These are phyloP conservation scores for Pseudogymnoascus sp. DNA, from an alignment of 2,329 filamentous ascomycete species.

Conservation along the genomic window DNA sequence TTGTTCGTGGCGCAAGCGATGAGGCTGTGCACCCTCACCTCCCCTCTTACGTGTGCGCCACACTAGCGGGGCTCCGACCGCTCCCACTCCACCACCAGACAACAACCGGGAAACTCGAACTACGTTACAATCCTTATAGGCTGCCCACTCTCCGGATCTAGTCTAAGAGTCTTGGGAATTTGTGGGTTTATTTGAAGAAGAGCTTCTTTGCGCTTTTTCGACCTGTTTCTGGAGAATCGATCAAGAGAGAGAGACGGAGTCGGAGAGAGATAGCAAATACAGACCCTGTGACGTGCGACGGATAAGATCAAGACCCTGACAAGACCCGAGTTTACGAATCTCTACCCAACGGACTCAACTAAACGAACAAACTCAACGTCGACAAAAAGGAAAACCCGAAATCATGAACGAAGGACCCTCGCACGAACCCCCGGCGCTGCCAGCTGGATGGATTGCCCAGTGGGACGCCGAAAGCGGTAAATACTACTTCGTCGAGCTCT, in stretches of 20 bases:
- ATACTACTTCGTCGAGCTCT: slow-evolving; percentile 66
- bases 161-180: background rate
- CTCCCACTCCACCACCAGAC: background rate
- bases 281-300: background rate
- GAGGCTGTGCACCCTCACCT: background rate
- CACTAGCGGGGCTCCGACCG: background rate
- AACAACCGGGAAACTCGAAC: background rate
- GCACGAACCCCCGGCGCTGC: slow-evolving; percentile 46
- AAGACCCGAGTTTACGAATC: background rate
- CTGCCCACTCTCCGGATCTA: background rate
- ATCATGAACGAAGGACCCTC: slow-evolving; percentile 24
- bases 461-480: slow-evolving; percentile 58
- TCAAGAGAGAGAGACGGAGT: background rate
- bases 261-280: background rate
- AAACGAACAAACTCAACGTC: background rate
- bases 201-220: background rate
- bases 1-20: background rate
- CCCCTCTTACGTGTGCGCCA: background rate
- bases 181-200: background rate
- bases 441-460: slow-evolving; percentile 61
- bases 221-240: background rate
- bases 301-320: background rate
- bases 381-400: background rate
- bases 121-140: background rate
- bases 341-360: background rate